Conservation (phyloP, 768 basidiomycete species). For the Pisolithus marmoratus region DNA sequence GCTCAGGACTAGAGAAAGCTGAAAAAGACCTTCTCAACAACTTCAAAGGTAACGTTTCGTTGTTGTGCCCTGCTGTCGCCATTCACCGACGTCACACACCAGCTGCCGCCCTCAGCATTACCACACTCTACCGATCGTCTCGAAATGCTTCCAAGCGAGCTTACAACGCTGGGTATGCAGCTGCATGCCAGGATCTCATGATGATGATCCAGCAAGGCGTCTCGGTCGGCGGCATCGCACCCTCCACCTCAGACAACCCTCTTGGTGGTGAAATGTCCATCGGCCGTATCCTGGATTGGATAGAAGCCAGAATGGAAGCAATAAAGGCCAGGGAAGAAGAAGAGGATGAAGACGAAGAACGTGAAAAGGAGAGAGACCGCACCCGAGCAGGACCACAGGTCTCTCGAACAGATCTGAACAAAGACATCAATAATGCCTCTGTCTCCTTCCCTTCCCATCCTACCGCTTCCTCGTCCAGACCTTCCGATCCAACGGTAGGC, state of each 20-base stretch:
- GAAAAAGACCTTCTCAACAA: conserved; percentile 79
- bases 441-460: conserved; percentile 14
- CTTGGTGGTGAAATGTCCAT: conserved; percentile 64
- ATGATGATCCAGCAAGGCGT: conserved; percentile 82
- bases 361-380: conserved; percentile 49
- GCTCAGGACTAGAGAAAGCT: conserved; percentile 63
- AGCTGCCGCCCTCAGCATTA: conserved; percentile 83
- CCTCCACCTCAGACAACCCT: conserved; percentile 36
- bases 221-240: conserved; percentile 48
- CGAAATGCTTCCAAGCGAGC: conserved; percentile 71
- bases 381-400: conserved; percentile 21
- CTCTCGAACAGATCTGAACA: conserved; percentile 14
- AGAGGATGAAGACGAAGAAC: conserved; percentile 76
- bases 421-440: conserved; percentile 9
- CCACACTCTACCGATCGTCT: conserved; percentile 78
- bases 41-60: conserved; percentile 58
- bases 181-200: conserved; percentile 76
- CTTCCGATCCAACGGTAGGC: conserved; percentile 27
- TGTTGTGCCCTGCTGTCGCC: background rate
- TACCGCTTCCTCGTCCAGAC: conserved; percentile 13
- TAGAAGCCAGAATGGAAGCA: conserved; percentile 75
- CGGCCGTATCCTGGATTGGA: conserved; percentile 79
- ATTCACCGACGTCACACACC: conserved; percentile 9
- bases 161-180: conserved; percentile 74
- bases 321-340: conserved; percentile 71